Base-by-base conservation (phyloP, 1,284 basidiomycete species). In the Takashimella tepidaria region DNA sequence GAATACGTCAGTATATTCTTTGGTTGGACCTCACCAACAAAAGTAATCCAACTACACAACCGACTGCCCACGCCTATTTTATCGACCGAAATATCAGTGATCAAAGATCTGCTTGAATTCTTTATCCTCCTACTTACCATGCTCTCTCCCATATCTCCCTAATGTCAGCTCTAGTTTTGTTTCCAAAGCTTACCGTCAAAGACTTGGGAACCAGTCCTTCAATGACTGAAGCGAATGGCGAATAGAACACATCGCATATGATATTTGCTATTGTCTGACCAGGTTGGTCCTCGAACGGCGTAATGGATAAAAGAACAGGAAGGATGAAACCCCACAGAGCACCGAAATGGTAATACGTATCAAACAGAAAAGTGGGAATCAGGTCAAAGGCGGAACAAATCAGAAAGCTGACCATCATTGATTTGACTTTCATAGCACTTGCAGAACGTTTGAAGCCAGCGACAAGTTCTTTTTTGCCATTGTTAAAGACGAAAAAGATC, bases 281-380 rank as follows among this genome's bases (percentile, higher is more conserved):
- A 3, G 62, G 51, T 19, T 47, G 19, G 4, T 62, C 49, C n/a
- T 59, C 61, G 5, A 41, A 51, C 43, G 59, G 59, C 4, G 59
- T 63, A 11, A 63, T 55, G 27, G 67, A 64, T 25, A 70, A 41
- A 11, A 66, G 21, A 3, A 63, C 61, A 10, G 68, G 68, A 8
- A 69, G 31, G 45, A 63, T 55, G 54, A 70, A 68, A 6, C 48
- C 47, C 67, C 67, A 70, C 41, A 70, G 47, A 3, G 68, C 65
- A 10, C 68, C 68, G 45, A 70, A 65, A 51, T 69, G 65, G 40
- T 63, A 62, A 3, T 56, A 49, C 26, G 62, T 60, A 41, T 69
- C 62, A 44, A 68, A 63, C 11, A 67, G 41, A 47, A 66, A 61
- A 8, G 50, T 47, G 4, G 68, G 67, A 41, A 69, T 53, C 2